A percentile compares a stretch with the other conserved stretches of the same genome.
These are phyloP conservation scores for Lecanoromycetidae sp. DNA, from an alignment of 2,329 filamentous ascomycete genomes.

Conservation along the genomic window DNA sequence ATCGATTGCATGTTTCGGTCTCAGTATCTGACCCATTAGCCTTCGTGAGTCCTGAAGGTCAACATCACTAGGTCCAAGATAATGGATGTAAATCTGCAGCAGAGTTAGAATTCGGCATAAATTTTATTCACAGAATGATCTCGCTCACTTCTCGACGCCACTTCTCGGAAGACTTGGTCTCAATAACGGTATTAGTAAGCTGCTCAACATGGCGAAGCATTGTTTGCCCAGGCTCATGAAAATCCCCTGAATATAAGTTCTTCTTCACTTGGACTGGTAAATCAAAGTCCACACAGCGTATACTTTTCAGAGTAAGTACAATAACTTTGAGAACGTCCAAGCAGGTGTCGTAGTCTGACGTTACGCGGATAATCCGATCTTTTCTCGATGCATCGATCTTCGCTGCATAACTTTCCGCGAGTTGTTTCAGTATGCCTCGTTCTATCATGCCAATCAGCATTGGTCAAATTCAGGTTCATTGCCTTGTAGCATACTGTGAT, in stretches of 20 bases:
- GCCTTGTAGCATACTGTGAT: conserved; percentile 6
- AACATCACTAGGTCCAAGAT: conserved; percentile 7
- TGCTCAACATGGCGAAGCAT: conserved; percentile 9
- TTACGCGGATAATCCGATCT: conserved; percentile 7
- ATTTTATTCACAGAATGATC: neutral
- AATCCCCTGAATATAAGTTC: neutral
- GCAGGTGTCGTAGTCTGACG: conserved; percentile 8
- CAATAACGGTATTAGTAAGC: conserved; percentile 12
- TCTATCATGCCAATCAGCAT: neutral
- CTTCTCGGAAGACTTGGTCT: neutral
- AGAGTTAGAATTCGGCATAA: neutral
- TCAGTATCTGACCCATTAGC: conserved; percentile 1
- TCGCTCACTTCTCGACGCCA: neutral
- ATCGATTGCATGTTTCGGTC: neutral
- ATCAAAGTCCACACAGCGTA: neutral
- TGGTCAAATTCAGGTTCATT: neutral
- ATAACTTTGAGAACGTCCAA: conserved; percentile 12
- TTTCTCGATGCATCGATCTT: conserved; percentile 8
- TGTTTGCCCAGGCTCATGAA: neutral
- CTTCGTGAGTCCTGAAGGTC: conserved; percentile 8
- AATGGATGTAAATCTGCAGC: conserved; percentile 2
- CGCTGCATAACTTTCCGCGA: conserved; percentile 11
- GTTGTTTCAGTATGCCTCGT: conserved; percentile 6
- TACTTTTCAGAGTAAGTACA: conserved; percentile 2
- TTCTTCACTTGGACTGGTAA: neutral